Conservation (phyloP, 2,329 filamentous ascomycete species). For the Aspergillus neotritici region DNA sequence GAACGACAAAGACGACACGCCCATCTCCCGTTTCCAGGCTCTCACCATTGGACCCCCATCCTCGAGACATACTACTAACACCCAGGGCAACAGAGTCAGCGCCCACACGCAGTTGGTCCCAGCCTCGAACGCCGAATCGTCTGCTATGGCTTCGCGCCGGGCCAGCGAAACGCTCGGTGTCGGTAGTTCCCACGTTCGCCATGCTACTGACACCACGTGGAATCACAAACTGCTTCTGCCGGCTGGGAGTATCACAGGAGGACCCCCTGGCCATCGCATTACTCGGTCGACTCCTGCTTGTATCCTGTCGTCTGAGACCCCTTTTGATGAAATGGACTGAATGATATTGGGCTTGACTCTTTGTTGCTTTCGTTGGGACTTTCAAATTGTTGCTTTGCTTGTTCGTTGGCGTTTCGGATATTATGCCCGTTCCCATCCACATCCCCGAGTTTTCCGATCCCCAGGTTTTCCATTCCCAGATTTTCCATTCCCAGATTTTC, state of each 20-base stretch:
- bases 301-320: conserved; percentile 9
- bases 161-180: conserved; percentile 6
- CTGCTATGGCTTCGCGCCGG: conserved; percentile 12
- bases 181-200: background rate
- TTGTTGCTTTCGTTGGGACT: no score
- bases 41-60: conserved; percentile 1
- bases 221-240: conserved; percentile 11
- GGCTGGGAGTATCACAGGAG: background rate
- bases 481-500: no score
- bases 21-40: background rate
- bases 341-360: no score
- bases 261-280: conserved; percentile 14
- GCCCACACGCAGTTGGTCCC: no score
- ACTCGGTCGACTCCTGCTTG: conserved; percentile 20
- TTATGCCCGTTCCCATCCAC: no score
- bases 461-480: no score
- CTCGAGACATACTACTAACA: background rate
- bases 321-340: background rate
- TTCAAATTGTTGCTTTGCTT: no score
- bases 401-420: no score
- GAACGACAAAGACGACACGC: conserved; percentile 7
- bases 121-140: background rate
- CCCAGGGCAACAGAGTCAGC: background rate
- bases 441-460: no score
- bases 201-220: conserved; percentile 7